Base-by-base conservation (phyloP, 1,284 basidiomycete species). In the Stereum hirsutum region DNA sequence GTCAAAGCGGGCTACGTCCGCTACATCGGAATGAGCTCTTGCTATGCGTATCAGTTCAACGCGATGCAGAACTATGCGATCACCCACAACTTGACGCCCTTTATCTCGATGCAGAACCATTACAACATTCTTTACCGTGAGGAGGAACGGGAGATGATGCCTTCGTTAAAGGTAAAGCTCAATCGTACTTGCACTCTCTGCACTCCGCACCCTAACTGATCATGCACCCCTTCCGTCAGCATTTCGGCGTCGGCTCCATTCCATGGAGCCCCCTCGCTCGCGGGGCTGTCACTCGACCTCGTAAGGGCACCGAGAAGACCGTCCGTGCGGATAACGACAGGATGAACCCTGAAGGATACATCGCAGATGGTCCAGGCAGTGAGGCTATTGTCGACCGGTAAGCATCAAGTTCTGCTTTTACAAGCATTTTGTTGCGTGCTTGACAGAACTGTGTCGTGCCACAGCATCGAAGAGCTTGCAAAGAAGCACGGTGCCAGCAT, bases 11-110 rank as follows among this genome's bases (percentile, higher is more conserved):
- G 66, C 6, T 65, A 65, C 42, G 67, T 64, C 15, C 53, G 65
- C 14, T 69, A 69, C 44, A 57, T 69, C 42, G 66, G 67, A 4
- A 64, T 63, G 44, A 61, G 58, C 43, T 66, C 63, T 6, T 61
- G 59, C 48, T 53, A 46, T 20, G 60, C 60, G 2, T 60, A 55
- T 32, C 59, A 61, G 4, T 23, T 69, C 51, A 60, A 68, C 53
- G 58, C 56, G 20, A 65, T 68, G 64, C 64, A 65, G 44, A 61
- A 47, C 30, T 44, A 47, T 21, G 46, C 46, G 6, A 44, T 47
- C 15, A n/a, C 27, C 12, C 43, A 47, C 34, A 38, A 42, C 20
- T 25, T 47, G 17, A 44, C 46, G 15, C 46, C 42, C 5, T 47
- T 41, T 35, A 41, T 47, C 32, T 58, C 56, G 25, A 65, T 68